phyloP scores from a whole-genome alignment of 331 rosid genomes.

The Quercus phellos region DNA sequence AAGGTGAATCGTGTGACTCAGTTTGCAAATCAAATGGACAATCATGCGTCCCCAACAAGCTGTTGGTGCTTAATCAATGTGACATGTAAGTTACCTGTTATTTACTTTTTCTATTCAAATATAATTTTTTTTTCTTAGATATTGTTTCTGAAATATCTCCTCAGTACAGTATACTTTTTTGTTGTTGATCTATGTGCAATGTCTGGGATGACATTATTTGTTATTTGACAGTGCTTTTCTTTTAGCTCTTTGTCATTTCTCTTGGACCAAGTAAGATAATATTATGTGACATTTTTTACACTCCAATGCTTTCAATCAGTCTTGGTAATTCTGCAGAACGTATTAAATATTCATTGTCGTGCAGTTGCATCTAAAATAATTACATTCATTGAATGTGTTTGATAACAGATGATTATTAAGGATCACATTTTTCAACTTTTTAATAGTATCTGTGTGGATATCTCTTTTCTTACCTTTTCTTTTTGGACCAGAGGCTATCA shows the following conservation, averaged over 20 bases:
- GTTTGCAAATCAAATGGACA: conserved; percentile 85
- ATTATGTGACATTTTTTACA: neutral
- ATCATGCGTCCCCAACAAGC: conserved; percentile 82
- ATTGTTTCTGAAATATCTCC: conserved; percentile 6
- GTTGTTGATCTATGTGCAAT: conserved; percentile 4
- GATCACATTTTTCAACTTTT: neutral
- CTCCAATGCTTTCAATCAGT: neutral
- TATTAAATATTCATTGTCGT: too few relatives aligned
- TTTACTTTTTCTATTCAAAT: neutral
- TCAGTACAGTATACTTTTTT: conserved; percentile 6
- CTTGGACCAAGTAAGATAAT: neutral
- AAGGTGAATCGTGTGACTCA: conserved; percentile 75
- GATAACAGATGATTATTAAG: neutral
- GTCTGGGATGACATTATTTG: neutral
- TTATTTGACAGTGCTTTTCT: neutral
- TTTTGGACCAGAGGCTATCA: neutral
- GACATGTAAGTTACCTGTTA: conserved; percentile 59
- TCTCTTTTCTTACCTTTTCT: neutral
- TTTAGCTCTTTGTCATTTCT: neutral
- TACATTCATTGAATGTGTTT: neutral
- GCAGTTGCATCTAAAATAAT: neutral
- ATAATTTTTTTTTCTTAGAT: neutral
- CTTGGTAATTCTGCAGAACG: neutral
- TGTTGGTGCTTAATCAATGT: conserved; percentile 77
- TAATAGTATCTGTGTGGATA: neutral